phyloP scores from a whole-genome alignment of 208 protist genomes.

The Angomonas ambiguus region DNA sequence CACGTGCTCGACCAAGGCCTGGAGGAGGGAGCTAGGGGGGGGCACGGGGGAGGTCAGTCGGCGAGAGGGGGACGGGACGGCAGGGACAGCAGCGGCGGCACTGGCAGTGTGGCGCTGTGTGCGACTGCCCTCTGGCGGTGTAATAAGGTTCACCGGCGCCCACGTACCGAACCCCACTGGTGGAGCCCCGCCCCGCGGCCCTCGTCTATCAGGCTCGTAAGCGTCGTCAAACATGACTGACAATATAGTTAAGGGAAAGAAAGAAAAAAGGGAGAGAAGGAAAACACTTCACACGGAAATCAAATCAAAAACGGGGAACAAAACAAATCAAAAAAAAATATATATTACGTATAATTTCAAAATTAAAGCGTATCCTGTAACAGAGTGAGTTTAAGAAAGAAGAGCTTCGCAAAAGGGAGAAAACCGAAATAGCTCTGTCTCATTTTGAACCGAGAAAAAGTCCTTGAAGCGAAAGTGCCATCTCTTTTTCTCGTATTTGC shows the following conservation, averaged over 20 bases:
- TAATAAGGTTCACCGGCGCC: too few species aligned
- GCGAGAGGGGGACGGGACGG: background rate
- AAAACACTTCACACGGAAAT: background rate
- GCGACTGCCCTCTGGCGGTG: too few species aligned
- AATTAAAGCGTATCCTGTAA: too few species aligned
- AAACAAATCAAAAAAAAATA: too few species aligned
- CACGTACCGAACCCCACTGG: too few species aligned
- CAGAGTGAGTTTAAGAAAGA: too few species aligned
- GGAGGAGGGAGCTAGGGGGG: conserved; percentile 38
- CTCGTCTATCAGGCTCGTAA: background rate
- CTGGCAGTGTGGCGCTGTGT: background rate
- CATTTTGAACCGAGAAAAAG: conserved; percentile 25
- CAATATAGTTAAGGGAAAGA: background rate
- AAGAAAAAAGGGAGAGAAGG: background rate
- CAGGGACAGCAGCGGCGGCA: background rate
- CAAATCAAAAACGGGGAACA: background rate
- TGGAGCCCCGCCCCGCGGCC: too few species aligned
- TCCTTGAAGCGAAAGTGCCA: conserved; percentile 43
- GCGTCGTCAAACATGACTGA: background rate
- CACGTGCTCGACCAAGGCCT: conserved; percentile 37
- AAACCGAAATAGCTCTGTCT: conserved; percentile 25
- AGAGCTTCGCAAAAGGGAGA: conserved; percentile 24
- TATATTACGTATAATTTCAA: too few species aligned
- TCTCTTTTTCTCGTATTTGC: conserved; percentile 29
- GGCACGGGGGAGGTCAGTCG: conserved; percentile 11